Conservation (phyloP, 495 filamentous ascomycete genomes). For the Penicillium odoratum region DNA sequence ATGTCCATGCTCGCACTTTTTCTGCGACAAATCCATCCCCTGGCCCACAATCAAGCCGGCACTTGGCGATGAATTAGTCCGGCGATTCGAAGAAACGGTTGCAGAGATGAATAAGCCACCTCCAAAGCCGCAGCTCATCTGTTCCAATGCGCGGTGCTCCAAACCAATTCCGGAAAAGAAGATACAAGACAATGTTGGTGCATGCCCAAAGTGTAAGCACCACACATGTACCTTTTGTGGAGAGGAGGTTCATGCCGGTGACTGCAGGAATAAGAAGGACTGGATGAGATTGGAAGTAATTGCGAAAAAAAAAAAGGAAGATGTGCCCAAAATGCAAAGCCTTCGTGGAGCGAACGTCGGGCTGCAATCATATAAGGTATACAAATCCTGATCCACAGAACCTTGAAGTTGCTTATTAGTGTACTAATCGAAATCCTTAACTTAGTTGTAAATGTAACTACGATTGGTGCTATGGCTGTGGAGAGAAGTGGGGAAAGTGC, state of each 20-base stretch:
- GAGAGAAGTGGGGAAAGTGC: too few relatives aligned
- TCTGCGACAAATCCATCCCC: not conserved
- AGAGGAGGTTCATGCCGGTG: not conserved
- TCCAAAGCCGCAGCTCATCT: not conserved
- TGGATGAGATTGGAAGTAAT: not conserved
- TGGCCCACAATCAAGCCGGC: not conserved
- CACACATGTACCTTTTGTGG: not conserved
- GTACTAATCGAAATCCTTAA: too few relatives aligned
- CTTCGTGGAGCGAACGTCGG: not conserved
- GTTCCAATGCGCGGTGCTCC: not conserved
- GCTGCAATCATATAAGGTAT: not conserved
- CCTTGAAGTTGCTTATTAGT: too few relatives aligned
- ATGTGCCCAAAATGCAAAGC: not conserved
- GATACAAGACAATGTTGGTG: not conserved
- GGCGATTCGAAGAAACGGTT: not conserved
- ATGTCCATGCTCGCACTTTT: not conserved
- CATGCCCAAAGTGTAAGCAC: not conserved
- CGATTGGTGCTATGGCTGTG: too few relatives aligned
- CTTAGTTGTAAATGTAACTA: too few relatives aligned
- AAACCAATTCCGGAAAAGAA: not conserved
- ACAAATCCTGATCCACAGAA: not conserved
- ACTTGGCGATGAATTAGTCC: not conserved
- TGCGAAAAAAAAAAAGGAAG: not conserved
- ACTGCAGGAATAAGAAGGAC: not conserved
- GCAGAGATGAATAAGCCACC: not conserved